Evolutionary conservation across 371 early-diverging fungal genomes (phyloP).

Genomic region (Actinomortierella wolfii): DNA sequence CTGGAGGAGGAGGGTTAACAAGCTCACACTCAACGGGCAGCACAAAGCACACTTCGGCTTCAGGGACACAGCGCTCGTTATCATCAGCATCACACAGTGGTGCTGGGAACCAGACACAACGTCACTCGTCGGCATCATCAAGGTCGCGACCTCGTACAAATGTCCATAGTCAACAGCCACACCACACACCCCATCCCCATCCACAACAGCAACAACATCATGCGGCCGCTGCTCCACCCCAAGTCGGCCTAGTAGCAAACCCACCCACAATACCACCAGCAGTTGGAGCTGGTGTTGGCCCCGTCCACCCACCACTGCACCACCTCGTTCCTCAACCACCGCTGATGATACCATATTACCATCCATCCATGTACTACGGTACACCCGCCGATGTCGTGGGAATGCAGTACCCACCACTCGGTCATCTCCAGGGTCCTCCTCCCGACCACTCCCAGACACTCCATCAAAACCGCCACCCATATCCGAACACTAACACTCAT

Average conservation of each 20-base stretch:
- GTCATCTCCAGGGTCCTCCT: slow-evolving; percentile 7
- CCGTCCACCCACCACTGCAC: slow-evolving; percentile 6
- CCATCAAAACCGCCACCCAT: too few species aligned
- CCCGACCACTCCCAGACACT: slow-evolving; percentile 11
- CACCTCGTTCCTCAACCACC: slow-evolving; percentile 9
- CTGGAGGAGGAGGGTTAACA: too few species aligned
- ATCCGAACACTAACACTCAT: slow-evolving; percentile 1
- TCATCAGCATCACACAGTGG: too few species aligned
- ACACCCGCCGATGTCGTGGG: too few species aligned
- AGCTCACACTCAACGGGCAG: too few species aligned
- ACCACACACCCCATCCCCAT: background rate
- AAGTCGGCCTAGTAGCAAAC: slow-evolving; percentile 6
- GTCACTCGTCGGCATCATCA: too few species aligned
- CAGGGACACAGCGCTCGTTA: too few species aligned
- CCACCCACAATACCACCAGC: slow-evolving; percentile 10
- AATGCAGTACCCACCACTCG: slow-evolving; percentile 7
- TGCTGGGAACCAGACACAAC: too few species aligned
- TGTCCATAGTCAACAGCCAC: background rate
- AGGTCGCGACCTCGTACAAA: too few species aligned
- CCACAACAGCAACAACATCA: slow-evolving; percentile 7
- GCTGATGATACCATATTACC: background rate
- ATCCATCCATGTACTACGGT: too few species aligned
- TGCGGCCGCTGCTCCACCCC: background rate
- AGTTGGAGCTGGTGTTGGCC: background rate
- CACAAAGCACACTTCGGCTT: too few species aligned